These are phyloP conservation scores for Aspergillus transmontanensis DNA, from an alignment of 2,329 filamentous ascomycete species.

Conservation along the genomic window DNA sequence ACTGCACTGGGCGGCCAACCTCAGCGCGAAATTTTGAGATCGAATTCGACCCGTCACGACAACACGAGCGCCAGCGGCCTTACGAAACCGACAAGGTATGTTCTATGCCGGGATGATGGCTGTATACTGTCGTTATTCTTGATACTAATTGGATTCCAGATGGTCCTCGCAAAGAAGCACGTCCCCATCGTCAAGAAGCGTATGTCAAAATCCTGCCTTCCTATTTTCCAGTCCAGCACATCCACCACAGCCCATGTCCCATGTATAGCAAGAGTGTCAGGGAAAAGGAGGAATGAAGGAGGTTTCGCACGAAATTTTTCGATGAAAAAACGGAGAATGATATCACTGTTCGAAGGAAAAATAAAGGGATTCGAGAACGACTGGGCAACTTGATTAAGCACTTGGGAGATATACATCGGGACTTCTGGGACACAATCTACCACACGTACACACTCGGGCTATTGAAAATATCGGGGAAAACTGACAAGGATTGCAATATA, in stretches of 20 bases:
- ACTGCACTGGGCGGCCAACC: constrained; percentile 32
- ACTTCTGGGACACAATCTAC: not conserved
- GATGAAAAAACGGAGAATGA: not conserved
- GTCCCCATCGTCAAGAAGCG: constrained; percentile 99
- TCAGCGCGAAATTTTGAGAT: constrained; percentile 44
- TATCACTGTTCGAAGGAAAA: not conserved
- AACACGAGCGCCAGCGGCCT: constrained; percentile 47
- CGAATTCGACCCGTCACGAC: constrained; percentile 43
- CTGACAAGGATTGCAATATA: not conserved
- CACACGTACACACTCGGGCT: not conserved
- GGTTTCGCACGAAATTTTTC: not conserved
- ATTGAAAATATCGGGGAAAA: not conserved
- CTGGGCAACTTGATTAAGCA: not conserved
- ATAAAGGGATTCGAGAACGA: not conserved
- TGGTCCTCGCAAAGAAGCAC: constrained; percentile 99
- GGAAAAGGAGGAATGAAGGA: not conserved
- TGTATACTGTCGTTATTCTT: not conserved
- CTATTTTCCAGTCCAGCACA: constrained; percentile 4
- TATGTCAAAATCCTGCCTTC: constrained; percentile 54
- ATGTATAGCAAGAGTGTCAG: constrained; percentile 1
- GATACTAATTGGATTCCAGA: constrained; percentile 51
- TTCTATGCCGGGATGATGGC: not conserved
- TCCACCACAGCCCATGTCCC: constrained; percentile 5
- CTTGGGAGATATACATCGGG: not conserved
- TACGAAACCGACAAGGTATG: constrained; percentile 51